Evolutionary conservation across 108 stramenopile genomes (phyloP).

Genomic region (Cyclostephanos tholiformis): DNA sequence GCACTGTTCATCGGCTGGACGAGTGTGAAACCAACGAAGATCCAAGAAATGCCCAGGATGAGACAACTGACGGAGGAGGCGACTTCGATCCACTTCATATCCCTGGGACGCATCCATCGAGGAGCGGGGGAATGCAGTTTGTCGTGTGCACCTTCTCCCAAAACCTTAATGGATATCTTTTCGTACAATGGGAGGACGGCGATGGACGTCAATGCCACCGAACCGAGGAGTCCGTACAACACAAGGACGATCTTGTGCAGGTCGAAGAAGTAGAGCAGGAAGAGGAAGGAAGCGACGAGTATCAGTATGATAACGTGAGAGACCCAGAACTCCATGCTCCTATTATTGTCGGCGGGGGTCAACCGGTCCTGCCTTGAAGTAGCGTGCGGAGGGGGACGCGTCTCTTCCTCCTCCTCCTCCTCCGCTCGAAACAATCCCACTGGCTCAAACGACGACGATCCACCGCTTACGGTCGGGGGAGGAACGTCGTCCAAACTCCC

Average conservation of each 20-base stretch:
- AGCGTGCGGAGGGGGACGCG: constrained; percentile 20
- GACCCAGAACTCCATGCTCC: constrained; percentile 74
- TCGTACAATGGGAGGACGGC: constrained; percentile 56
- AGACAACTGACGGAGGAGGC: constrained; percentile 33
- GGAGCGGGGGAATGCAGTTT: constrained; percentile 26
- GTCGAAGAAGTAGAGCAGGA: constrained; percentile 89
- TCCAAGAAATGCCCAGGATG: constrained; percentile 58
- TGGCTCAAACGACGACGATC: too few relatives aligned
- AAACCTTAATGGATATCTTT: constrained; percentile 8
- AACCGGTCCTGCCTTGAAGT: constrained; percentile 10
- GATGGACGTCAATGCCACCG: constrained; percentile 57
- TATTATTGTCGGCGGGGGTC: constrained; percentile 2
- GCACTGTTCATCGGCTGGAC: constrained; percentile 54
- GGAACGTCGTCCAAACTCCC: too few relatives aligned
- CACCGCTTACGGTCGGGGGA: too few relatives aligned
- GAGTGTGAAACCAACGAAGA: constrained; percentile 55
- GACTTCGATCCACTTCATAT: constrained; percentile 48
- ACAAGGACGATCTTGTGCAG: constrained; percentile 79
- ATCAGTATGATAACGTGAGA: constrained; percentile 84
- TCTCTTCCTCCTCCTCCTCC: too few relatives aligned
- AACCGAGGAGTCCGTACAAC: constrained; percentile 78
- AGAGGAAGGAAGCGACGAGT: constrained; percentile 70
- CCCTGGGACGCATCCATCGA: background rate
- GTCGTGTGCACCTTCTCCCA: constrained; percentile 4
- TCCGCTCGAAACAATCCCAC: too few relatives aligned